Conservation (phyloP, 768 basidiomycete species). For the Rhodocollybia butyracea region DNA sequence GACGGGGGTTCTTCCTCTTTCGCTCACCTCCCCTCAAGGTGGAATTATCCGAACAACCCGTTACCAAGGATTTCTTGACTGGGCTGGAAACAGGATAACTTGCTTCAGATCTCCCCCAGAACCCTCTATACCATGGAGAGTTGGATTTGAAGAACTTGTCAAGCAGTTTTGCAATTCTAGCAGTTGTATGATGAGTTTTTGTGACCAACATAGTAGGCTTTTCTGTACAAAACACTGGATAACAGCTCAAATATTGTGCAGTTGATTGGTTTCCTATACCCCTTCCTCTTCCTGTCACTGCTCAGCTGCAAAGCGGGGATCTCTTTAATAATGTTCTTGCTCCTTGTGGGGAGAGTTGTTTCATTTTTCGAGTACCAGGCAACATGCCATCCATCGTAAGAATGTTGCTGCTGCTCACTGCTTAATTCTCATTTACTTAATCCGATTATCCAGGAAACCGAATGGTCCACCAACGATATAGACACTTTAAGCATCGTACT, state of each 20-base stretch:
- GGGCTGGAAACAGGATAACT: background rate
- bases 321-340: background rate
- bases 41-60: conserved; percentile 26
- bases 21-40: conserved; percentile 14
- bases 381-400: background rate
- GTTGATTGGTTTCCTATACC: conserved; percentile 5
- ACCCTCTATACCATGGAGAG: background rate
- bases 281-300: background rate
- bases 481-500: conserved; percentile 37
- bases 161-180: conserved; percentile 5
- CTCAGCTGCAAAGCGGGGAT: background rate
- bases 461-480: conserved; percentile 37
- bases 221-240: background rate
- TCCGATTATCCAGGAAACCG: conserved; percentile 12
- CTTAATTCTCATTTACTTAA: conserved; percentile 4
- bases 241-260: background rate
- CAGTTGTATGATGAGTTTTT: conserved; percentile 1
- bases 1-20: conserved; percentile 42
- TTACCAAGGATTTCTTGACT: background rate
- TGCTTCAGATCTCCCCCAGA: background rate
- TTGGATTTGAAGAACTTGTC: background rate
- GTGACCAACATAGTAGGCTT: conserved; percentile 1
- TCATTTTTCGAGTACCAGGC: conserved; percentile 13
- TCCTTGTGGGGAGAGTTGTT: conserved; percentile 26
- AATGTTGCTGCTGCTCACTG: background rate